Percentiles rank a stretch among this genome's conserved stretches.
phyloP scores from a whole-genome alignment of 192 early-diverging fungal genomes.

The Rhizoclosmatium sp. region DNA sequence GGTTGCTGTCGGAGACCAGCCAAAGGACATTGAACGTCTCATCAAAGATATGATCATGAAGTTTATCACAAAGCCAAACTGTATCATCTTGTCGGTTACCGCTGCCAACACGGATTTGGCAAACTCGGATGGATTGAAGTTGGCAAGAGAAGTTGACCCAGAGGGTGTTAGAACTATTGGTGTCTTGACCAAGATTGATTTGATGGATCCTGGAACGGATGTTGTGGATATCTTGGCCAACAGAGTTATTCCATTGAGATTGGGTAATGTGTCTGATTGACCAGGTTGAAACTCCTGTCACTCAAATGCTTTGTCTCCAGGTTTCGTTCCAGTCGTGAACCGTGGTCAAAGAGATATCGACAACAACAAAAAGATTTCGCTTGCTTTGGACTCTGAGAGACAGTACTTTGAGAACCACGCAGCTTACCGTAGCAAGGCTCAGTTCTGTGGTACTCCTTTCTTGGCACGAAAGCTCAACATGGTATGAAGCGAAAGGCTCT shows the following conservation, averaged over 20 bases:
- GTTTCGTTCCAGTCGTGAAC: conserved; percentile 99
- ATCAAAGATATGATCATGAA: conserved; percentile 99
- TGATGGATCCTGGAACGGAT: conserved; percentile 99
- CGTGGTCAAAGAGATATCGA: conserved; percentile 98
- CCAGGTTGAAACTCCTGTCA: too few species aligned
- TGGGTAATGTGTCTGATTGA: conserved; percentile 62
- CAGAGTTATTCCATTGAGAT: conserved; percentile 92
- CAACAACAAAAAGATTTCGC: conserved; percentile 84
- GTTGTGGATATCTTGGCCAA: conserved; percentile 99
- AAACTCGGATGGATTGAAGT: conserved; percentile 98
- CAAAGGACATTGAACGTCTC: conserved; percentile 98
- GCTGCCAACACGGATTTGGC: conserved; percentile 98
- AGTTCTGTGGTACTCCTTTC: conserved; percentile 99
- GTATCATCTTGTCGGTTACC: conserved; percentile 98
- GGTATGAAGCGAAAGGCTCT: conserved; percentile 51
- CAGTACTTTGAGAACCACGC: conserved; percentile 95
- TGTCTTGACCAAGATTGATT: conserved; percentile 98
- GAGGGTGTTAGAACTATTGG: conserved; percentile 98
- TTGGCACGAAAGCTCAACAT: conserved; percentile 97
- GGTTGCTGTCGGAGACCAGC: conserved; percentile 95
- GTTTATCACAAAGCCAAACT: conserved; percentile 96
- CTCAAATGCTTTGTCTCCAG: conserved; percentile 44
- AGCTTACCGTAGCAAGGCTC: conserved; percentile 94
- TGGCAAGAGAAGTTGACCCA: conserved; percentile 98
- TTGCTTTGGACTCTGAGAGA: conserved; percentile 89